Evolutionary conservation across 768 basidiomycete genomes (phyloP), one percentile per base, ranked within the genome.

Genomic region (Russula sp.): DNA sequence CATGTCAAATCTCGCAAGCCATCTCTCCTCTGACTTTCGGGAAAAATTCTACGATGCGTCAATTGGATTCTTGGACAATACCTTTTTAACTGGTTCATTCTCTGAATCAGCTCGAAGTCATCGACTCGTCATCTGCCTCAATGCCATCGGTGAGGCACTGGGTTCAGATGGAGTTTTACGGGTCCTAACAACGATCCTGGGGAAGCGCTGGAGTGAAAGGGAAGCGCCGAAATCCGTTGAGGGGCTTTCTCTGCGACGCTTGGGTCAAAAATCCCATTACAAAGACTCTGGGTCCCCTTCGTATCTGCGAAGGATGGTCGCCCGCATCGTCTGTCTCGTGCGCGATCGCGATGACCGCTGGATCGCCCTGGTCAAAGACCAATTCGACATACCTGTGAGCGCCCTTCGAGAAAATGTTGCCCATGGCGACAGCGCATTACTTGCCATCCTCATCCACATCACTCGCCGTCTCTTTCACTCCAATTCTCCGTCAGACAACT

Each of bases 121-220:
- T 11, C 42, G 54, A 10, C 42, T 56, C 20, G n/a, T n/a, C 18
- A 43, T 14, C 1, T 43, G 54, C 7, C 5, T 13, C 4, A 7
- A 43, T 32, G 42, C 54, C 5, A 20, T 13, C 16, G 14, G 7
- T 41, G 67, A 60, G 56, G 66, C 65, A 13, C 22, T 32, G 2
- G 29, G 13, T 13, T 11, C 29, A 5, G 25, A 32, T 32, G 25
- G 5, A 6, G 47, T 48, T 25, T 32, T 13, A 2, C 10, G 14
- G 2, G 14, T 48, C 29, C 47, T 48, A 14, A 32, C 29, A 10
- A 48, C 25, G n/a, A 32, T 48, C 7, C 6, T 48, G 29, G 32
- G 16, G 0, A 29, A 14, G 29, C 29, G 29, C 29, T 32, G 29
- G 29, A 6, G 7, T 48, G n/a, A n/a, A n/a, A n/a, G n/a, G n/a